phyloP scores from a whole-genome alignment of 495 filamentous ascomycete species.

The Aspergillus nanangensis region DNA sequence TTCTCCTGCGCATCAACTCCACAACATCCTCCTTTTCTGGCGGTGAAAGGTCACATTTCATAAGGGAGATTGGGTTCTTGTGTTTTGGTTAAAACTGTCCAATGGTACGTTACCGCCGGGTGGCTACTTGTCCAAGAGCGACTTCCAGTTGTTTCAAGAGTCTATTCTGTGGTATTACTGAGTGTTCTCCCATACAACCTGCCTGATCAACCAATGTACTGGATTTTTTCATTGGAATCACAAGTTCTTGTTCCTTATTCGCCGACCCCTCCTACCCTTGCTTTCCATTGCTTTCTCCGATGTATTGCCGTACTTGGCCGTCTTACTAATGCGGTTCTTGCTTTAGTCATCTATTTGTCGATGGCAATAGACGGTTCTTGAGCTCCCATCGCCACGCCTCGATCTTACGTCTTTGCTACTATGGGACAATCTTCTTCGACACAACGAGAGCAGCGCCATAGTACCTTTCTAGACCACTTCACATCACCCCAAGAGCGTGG shows the following conservation, averaged over 20 bases:
- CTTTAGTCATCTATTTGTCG: slow-evolving; percentile 18
- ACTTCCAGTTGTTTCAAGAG: too few species aligned
- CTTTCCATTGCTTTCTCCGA: neutral
- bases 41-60: neutral
- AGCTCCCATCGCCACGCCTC: slow-evolving; percentile 14
- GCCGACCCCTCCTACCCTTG: too few species aligned
- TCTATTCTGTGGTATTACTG: too few species aligned
- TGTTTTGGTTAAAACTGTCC: slow-evolving; percentile 8
- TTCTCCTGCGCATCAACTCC: too few species aligned
- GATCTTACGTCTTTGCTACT: slow-evolving; percentile 27
- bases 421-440: slow-evolving; percentile 49
- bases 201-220: neutral
- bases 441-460: slow-evolving; percentile 33
- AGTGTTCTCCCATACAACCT: neutral
- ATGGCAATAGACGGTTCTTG: slow-evolving; percentile 33
- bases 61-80: too few species aligned
- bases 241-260: neutral
- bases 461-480: slow-evolving; percentile 16
- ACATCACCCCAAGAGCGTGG: slow-evolving; percentile 20
- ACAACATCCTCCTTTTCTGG: too few species aligned
- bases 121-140: neutral
- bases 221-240: neutral
- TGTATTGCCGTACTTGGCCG: neutral
- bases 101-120: slow-evolving; percentile 24
- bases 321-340: slow-evolving; percentile 20